phyloP scores from a whole-genome alignment of 306 rosid species.

The Aeschynomene evenia region DNA sequence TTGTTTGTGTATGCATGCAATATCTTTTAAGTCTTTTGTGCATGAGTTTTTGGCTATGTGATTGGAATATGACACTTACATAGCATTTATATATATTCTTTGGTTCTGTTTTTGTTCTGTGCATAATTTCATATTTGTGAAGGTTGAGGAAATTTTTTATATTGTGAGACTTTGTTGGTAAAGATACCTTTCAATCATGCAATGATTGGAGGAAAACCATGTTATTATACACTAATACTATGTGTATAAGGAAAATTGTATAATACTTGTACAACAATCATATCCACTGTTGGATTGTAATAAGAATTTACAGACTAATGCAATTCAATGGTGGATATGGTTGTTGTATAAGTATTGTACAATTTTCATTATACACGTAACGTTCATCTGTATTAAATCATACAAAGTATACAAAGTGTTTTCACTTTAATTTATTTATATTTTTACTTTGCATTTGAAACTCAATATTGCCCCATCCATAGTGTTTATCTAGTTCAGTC shows the following conservation, averaged over 20 bases:
- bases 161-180: not conserved
- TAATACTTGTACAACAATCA: no score
- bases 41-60: not conserved
- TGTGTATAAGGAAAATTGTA: no score
- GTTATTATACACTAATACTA: no score
- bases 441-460: constrained; percentile 12
- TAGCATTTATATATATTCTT: constrained; percentile 9
- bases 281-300: no score
- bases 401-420: no score
- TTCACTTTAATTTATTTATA: no score
- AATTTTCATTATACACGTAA: no score
- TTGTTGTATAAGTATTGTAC: no score
- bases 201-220: not conserved
- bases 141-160: constrained; percentile 5
- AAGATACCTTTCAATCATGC: not conserved
- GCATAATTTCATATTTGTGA: not conserved
- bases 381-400: no score
- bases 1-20: not conserved
- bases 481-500: not conserved
- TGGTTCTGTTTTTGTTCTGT: not conserved
- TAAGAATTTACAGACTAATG: no score
- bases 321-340: no score
- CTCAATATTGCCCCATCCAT: not conserved
- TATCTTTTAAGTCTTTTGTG: constrained; percentile 20
- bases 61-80: not conserved